These are phyloP conservation scores for Taphrina wiesneri DNA, from an alignment of 1,139 yeast genomes.

Conservation along the genomic window DNA sequence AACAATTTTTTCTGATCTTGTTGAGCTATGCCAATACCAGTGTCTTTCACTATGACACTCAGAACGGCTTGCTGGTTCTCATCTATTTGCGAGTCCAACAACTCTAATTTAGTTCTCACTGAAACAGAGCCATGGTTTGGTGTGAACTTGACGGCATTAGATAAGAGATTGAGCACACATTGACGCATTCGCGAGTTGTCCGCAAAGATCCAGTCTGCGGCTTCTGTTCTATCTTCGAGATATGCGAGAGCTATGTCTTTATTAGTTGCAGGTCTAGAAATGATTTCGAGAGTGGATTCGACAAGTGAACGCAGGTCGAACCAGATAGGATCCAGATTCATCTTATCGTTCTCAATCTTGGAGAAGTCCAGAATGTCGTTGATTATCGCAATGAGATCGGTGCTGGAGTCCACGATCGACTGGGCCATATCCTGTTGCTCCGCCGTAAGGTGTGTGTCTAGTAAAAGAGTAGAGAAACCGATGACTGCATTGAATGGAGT, in stretches of 20 bases:
- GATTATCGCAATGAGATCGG: conserved; percentile 70
- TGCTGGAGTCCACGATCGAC: conserved; percentile 74
- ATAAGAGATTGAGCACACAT: conserved; percentile 81
- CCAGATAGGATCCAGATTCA: conserved; percentile 66
- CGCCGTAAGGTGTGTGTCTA: conserved; percentile 73
- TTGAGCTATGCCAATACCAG: conserved; percentile 64
- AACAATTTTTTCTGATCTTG: conserved; percentile 66
- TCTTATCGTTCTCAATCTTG: conserved; percentile 76
- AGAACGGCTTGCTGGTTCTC: conserved; percentile 50
- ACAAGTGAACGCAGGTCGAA: conserved; percentile 50
- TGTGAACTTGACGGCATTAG: conserved; percentile 83
- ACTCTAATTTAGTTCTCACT: conserved; percentile 40
- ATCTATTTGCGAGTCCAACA: conserved; percentile 27
- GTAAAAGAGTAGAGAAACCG: conserved; percentile 88
- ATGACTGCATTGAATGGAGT: conserved; percentile 90
- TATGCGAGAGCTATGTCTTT: conserved; percentile 23
- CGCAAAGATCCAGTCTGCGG: conserved; percentile 70
- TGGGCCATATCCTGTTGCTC: conserved; percentile 79
- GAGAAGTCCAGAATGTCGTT: conserved; percentile 66
- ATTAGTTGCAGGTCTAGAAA: conserved; percentile 11
- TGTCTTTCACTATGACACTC: conserved; percentile 67
- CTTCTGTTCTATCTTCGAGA: neutral
- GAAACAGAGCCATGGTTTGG: conserved; percentile 61
- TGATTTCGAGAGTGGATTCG: conserved; percentile 25
- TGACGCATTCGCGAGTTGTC: conserved; percentile 86